A percentile compares a stretch with the other conserved stretches of the same genome.
phyloP scores from a whole-genome alignment of 1,139 yeast genomes.

The Schizosaccharomyces versatilis region DNA sequence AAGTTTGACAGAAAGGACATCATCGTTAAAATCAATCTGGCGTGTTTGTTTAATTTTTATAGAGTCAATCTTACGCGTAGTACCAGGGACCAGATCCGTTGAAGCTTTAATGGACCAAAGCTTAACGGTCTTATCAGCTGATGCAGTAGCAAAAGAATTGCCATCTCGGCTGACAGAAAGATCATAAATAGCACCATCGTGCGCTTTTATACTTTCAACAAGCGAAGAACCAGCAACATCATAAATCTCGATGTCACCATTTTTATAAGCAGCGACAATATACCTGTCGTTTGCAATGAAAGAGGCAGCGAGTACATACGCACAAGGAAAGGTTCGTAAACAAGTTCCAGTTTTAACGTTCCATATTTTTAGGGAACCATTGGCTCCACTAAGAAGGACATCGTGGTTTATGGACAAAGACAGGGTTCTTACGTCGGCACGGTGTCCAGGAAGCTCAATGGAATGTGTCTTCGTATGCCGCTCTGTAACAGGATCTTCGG shows the following conservation, averaged over 20 bases:
- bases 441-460: slow-evolving; percentile 63
- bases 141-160: slow-evolving; percentile 65
- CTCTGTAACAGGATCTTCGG: slow-evolving; percentile 23
- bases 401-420: slow-evolving; percentile 65
- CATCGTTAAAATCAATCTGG: slow-evolving; percentile 69
- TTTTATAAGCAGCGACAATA: slow-evolving; percentile 56
- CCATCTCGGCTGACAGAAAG: slow-evolving; percentile 77
- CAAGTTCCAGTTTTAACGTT: slow-evolving; percentile 53
- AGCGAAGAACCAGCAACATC: slow-evolving; percentile 68
- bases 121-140: slow-evolving; percentile 74
- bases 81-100: slow-evolving; percentile 47
- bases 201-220: slow-evolving; percentile 56
- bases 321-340: slow-evolving; percentile 69
- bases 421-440: slow-evolving; percentile 68
- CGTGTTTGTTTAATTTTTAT: slow-evolving; percentile 50
- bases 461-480: slow-evolving; percentile 24
- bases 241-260: slow-evolving; percentile 63
- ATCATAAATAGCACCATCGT: slow-evolving; percentile 78
- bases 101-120: slow-evolving; percentile 70
- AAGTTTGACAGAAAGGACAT: slow-evolving; percentile 56
- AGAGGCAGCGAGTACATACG: slow-evolving; percentile 60
- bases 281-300: slow-evolving; percentile 75
- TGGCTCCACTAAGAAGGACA: slow-evolving; percentile 70
- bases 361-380: slow-evolving; percentile 78
- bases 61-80: slow-evolving; percentile 28